Base-by-base conservation (phyloP, 1,284 basidiomycete genomes). In the Tilletia walkeri region DNA sequence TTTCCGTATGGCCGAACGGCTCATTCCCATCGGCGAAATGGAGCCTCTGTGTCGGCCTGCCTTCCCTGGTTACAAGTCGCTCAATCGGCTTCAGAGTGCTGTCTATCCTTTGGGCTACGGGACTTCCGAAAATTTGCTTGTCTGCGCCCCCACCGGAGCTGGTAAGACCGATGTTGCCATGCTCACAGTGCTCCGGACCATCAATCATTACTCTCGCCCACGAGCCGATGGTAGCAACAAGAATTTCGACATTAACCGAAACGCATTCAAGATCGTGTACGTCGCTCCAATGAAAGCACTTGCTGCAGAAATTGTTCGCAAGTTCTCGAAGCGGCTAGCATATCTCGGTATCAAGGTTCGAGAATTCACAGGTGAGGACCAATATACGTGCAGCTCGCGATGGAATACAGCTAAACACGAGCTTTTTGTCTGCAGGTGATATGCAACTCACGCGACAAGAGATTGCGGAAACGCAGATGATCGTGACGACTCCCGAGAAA, bases 81-180 rank as follows among this genome's bases (percentile, higher is more conserved):
- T 99, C 73, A 99, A 99, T 82, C 88, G 96, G 73, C 91, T 99
- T 73, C 96, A 99, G 83, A 95, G 93, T 6, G 93, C 96, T 69
- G 91, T 99, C 14, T 98, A 92, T 84, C 91, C 92, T 0, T 92
- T 93, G 2, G 96, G 95, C 1, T 98, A 97, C 85, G 87, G 89
- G 30, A 92, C 93, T 0, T 98, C 97, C 77, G 96, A 98, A 84
- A 99, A 99, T 81, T 89, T 99, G 86, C 89, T 99, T 49, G 92
- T 94, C 79, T 78, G 89, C 78, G 49, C 79, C 24, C 75, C 78
- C 0, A 65, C 72, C 0, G 82, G 82, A 75, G 82, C 81, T 2
- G 96, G 96, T 85, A 99, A 99, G 92, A 99, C 96, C 0, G 96
- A 99, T 84, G 92, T 99, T 0, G 96, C 96, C 0, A 93, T 99